Conservation (phyloP, 2,329 filamentous ascomycete species). For the Colletotrichum magnum region DNA sequence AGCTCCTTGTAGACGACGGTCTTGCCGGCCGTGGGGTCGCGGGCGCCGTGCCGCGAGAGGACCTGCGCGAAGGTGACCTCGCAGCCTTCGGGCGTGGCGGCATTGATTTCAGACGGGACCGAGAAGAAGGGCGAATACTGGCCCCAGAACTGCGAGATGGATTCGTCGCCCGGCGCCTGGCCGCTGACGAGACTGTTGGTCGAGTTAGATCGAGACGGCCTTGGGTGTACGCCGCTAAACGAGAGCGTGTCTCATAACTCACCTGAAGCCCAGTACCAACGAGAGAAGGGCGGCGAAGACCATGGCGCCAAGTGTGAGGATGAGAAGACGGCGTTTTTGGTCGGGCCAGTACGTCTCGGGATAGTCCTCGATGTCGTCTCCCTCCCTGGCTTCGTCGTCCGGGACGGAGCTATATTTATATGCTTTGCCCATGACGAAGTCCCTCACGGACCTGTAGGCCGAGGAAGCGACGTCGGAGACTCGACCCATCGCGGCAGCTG, state of each 20-base stretch:
- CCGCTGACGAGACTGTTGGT: constrained; percentile 37
- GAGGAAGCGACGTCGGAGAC: constrained; percentile 32
- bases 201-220: background rate
- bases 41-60: constrained; percentile 87
- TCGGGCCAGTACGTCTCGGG: constrained; percentile 35
- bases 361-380: constrained; percentile 28
- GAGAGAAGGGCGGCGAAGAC: constrained; percentile 33
- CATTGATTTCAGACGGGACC: constrained; percentile 75
- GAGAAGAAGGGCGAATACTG: constrained; percentile 91
- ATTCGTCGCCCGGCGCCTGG: constrained; percentile 24
- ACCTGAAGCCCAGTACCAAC: constrained; percentile 29
- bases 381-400: constrained; percentile 36
- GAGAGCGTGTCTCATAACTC: background rate
- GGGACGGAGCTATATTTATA: constrained; percentile 50
- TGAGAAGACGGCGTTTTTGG: constrained; percentile 41
- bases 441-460: constrained; percentile 40
- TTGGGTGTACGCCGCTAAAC: background rate
- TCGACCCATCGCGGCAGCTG: constrained; percentile 30
- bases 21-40: constrained; percentile 83
- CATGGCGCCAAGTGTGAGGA: constrained; percentile 43
- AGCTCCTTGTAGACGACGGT: constrained; percentile 73
- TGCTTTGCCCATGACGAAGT: constrained; percentile 39
- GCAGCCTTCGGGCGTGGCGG: constrained; percentile 76
- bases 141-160: constrained; percentile 80
- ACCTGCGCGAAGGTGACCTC: constrained; percentile 84